phyloP scores from a whole-genome alignment of 805 yeast genomes.

The Sugiyamaella chiloensis region DNA sequence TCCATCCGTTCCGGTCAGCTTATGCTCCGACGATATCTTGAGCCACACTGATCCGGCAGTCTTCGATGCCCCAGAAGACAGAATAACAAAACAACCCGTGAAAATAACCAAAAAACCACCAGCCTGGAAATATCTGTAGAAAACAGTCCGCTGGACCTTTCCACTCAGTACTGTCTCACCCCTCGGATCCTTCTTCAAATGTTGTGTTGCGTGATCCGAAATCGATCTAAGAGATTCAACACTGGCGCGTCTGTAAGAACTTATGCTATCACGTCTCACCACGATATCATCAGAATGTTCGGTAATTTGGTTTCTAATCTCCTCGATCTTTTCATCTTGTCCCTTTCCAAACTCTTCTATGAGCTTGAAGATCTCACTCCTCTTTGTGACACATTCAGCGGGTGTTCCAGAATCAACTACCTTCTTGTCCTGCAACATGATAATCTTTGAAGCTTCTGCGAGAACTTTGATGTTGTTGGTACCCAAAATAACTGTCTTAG shows the following conservation, averaged over 20 bases:
- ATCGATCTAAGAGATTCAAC: slow-evolving; percentile 8
- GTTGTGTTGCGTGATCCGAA: slow-evolving; percentile 10
- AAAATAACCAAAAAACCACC: slow-evolving; percentile 47
- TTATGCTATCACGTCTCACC: slow-evolving; percentile 7
- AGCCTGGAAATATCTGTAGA: slow-evolving; percentile 67
- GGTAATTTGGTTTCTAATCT: slow-evolving; percentile 41
- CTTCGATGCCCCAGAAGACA: slow-evolving; percentile 51
- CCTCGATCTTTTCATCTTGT: slow-evolving; percentile 47
- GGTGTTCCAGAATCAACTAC: slow-evolving; percentile 47
- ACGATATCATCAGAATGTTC: neutral
- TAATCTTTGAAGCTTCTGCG: slow-evolving; percentile 63
- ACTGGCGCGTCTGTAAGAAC: slow-evolving; percentile 15
- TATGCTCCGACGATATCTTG: slow-evolving; percentile 87
- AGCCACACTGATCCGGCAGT: slow-evolving; percentile 74
- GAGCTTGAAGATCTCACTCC: slow-evolving; percentile 52
- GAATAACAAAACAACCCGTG: slow-evolving; percentile 41
- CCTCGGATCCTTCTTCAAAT: slow-evolving; percentile 6
- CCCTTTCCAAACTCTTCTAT: slow-evolving; percentile 64
- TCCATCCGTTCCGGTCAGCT: slow-evolving; percentile 58
- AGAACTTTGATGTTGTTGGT: slow-evolving; percentile 79
- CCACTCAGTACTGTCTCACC: slow-evolving; percentile 75
- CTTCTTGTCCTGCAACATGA: slow-evolving; percentile 52
- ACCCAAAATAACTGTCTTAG: slow-evolving; percentile 72
- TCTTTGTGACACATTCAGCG: slow-evolving; percentile 36
- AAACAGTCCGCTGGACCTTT: slow-evolving; percentile 73